phyloP scores from a whole-genome alignment of 1,139 yeast genomes.

The Pichia sp. region DNA sequence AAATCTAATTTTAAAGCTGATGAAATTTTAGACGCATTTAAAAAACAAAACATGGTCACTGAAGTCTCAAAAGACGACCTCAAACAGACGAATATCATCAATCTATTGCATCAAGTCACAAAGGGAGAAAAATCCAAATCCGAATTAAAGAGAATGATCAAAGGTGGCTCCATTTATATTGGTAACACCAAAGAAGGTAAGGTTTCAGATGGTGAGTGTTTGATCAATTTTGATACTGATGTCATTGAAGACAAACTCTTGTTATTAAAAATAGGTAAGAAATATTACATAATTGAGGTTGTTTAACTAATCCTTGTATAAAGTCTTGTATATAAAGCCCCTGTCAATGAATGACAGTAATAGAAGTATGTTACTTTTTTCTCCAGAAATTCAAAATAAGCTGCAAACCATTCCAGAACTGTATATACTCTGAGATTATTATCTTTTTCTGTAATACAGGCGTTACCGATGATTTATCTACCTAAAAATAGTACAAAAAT shows the following conservation, averaged over 20 bases:
- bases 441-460: too few relatives aligned
- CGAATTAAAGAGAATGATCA: slow-evolving; percentile 54
- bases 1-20: slow-evolving; percentile 46
- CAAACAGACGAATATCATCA: slow-evolving; percentile 16
- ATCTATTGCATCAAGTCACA: slow-evolving; percentile 23
- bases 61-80: slow-evolving; percentile 37
- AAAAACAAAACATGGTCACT: slow-evolving; percentile 57
- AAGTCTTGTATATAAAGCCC: slow-evolving; percentile 6
- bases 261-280: slow-evolving; percentile 75
- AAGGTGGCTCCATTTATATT: slow-evolving; percentile 69
- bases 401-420: too few relatives aligned
- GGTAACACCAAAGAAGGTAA: slow-evolving; percentile 60
- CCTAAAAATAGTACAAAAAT: too few relatives aligned
- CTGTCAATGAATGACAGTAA: too few relatives aligned
- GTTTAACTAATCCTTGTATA: slow-evolving; percentile 5
- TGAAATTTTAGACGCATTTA: slow-evolving; percentile 57
- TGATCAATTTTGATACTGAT: slow-evolving; percentile 43
- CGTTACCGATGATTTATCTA: too few relatives aligned
- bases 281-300: slow-evolving; percentile 55
- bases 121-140: slow-evolving; percentile 42
- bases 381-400: too few relatives aligned
- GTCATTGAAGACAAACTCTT: slow-evolving; percentile 61
- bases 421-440: too few relatives aligned
- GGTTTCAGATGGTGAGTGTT: slow-evolving; percentile 48
- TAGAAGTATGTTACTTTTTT: too few relatives aligned